These are phyloP conservation scores for Catenaria anguillulae DNA, from an alignment of 371 early-diverging fungal species.

Conservation along the genomic window DNA sequence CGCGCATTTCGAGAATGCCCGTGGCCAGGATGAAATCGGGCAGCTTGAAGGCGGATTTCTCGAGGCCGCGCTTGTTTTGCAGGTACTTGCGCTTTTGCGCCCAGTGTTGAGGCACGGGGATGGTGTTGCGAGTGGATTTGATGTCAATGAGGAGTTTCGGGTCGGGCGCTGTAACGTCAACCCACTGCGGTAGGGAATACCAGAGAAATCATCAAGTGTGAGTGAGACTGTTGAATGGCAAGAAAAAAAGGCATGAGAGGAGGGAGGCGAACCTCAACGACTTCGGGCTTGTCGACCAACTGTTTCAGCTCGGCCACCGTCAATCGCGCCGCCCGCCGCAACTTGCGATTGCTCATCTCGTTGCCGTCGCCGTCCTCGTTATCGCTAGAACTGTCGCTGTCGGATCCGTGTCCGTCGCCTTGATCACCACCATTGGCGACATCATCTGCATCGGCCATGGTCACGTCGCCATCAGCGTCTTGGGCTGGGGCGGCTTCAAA, in stretches of 20 bases:
- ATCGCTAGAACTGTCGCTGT: slow-evolving; percentile 5
- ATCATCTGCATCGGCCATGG: slow-evolving; percentile 7
- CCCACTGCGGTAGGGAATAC: slow-evolving; percentile 67
- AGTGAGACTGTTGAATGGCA: too few relatives aligned
- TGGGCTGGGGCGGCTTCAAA: slow-evolving; percentile 9
- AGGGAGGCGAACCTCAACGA: slow-evolving; percentile 66
- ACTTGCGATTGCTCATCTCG: slow-evolving; percentile 36
- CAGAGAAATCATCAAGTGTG: slow-evolving; percentile 3
- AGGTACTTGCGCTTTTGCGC: slow-evolving; percentile 87
- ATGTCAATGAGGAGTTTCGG: slow-evolving; percentile 77
- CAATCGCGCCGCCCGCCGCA: slow-evolving; percentile 44
- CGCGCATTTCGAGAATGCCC: slow-evolving; percentile 92
- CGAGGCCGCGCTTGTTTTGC: slow-evolving; percentile 87
- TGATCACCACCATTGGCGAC: slow-evolving; percentile 2
- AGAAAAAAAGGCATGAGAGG: too few relatives aligned
- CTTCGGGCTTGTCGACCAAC: slow-evolving; percentile 77
- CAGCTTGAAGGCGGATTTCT: slow-evolving; percentile 86
- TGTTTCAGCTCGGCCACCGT: slow-evolving; percentile 88
- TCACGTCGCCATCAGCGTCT: slow-evolving; percentile 2
- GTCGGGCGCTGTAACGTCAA: slow-evolving; percentile 81
- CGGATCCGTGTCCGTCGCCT: slow-evolving; percentile 4
- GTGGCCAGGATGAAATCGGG: slow-evolving; percentile 94
- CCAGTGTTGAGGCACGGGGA: slow-evolving; percentile 96
- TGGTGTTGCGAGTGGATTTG: slow-evolving; percentile 80
- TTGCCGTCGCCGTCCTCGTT: slow-evolving; percentile 28